Evolutionary conservation across 352 stramenopile genomes (phyloP), one percentile per base, ranked within the genome.

Genomic region (Phytophthora ohioensis): DNA sequence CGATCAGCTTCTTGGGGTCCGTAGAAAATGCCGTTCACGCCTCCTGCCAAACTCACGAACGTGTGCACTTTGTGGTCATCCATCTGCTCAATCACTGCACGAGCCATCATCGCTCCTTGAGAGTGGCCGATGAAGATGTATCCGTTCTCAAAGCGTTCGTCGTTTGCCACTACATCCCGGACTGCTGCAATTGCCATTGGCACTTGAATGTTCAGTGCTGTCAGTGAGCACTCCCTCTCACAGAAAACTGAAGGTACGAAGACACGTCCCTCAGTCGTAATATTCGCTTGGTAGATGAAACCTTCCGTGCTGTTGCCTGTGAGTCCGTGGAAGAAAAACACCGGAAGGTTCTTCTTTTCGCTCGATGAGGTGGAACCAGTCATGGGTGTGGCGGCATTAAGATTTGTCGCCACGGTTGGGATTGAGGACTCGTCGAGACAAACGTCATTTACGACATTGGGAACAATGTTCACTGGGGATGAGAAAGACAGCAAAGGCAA

Each of bases 61-160:
- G 64, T 75, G 41, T 88, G 62, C 2, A 77, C 75, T 0, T 81
- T 80, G 71, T 91, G 80, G 57, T 87, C 77, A 36, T 91, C 77
- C 83, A 85, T 87, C 39, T 84, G 52, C 64, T 91, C 79, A 15
- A 85, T 71, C 32, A 91, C 81, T 0, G 61, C 70, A 2, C 79
- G 71, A 42, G 80, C 75, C 31, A 89, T 68, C 17, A 79, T 53
- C 1, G 56, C 79, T 35, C 83, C 83, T 52, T 88, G 77, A 3
- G 80, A 91, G 46, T 88, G 75, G 0, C 49, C 75, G 10, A 91
- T 74, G 43, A 91, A 78, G 6, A 83, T 57, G 71, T 88, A 89
- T 38, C 78, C 81, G 13, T 73, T 42, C 11, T 42, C 45, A 35
- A 71, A 65, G 2, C 60, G 36, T 17, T 79, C 63, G 39, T 76